phyloP scores from a whole-genome alignment of 768 basidiomycete genomes.

The Lentinula raphanica region DNA sequence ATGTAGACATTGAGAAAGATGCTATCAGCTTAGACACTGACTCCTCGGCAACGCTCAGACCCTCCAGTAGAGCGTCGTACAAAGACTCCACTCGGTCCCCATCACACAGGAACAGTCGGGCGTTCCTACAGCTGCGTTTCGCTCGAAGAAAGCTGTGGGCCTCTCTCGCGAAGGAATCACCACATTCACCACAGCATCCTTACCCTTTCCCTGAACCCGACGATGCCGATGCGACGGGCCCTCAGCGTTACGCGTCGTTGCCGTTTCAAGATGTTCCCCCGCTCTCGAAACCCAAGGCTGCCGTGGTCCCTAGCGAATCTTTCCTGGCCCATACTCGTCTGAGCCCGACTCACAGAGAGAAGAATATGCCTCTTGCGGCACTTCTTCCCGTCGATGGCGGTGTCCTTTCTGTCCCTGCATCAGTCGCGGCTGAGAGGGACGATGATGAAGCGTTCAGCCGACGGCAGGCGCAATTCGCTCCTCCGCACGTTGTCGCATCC shows the following conservation, averaged over 20 bases:
- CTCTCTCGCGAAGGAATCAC: not conserved
- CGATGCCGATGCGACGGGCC: not conserved
- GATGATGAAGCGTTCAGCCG: not conserved
- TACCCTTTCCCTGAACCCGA: not conserved
- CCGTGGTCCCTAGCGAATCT: not conserved
- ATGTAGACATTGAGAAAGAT: conserved; percentile 19
- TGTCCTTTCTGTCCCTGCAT: not conserved
- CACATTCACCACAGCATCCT: not conserved
- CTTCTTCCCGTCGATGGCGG: not conserved
- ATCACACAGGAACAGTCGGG: not conserved
- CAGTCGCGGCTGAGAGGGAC: not conserved
- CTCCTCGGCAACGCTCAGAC: too few relatives aligned
- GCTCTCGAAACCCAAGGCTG: not conserved
- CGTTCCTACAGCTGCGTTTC: not conserved
- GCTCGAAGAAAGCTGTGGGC: not conserved
- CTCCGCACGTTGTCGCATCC: not conserved
- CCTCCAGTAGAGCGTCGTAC: not conserved
- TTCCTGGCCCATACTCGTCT: not conserved
- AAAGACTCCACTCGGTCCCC: not conserved
- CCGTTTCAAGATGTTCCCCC: not conserved
- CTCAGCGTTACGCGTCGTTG: not conserved
- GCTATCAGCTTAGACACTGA: not conserved
- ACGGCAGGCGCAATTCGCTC: not conserved
- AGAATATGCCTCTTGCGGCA: not conserved
- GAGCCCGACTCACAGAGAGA: not conserved